Evolutionary conservation across 192 early-diverging fungal species (phyloP).

Genomic region (Coemansia aciculifera): DNA sequence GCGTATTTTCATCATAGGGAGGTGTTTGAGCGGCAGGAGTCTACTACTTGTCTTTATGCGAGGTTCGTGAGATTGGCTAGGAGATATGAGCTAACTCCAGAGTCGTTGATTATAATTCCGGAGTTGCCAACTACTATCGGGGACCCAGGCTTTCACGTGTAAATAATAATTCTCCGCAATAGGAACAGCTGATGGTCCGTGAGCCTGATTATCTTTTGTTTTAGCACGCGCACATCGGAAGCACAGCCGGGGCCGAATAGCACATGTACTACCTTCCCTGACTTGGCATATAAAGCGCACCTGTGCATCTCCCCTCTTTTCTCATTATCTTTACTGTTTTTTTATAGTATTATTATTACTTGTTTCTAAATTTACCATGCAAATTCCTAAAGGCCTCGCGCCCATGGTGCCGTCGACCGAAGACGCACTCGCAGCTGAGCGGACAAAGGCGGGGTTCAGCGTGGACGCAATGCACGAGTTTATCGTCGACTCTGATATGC

Average conservation of each 20-base stretch:
- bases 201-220: not conserved
- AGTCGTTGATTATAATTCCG: constrained; percentile 73
- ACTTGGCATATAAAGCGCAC: not conserved
- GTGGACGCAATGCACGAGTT: constrained; percentile 65
- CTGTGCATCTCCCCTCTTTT: not conserved
- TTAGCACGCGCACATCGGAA: not conserved
- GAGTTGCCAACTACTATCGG: constrained; percentile 33
- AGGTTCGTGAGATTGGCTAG: constrained; percentile 70
- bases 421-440: constrained; percentile 62
- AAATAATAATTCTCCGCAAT: not conserved
- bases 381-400: constrained; percentile 34
- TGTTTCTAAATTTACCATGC: constrained; percentile 14
- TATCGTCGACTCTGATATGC: constrained; percentile 67
- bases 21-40: constrained; percentile 85
- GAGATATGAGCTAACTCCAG: constrained; percentile 64
- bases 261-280: not conserved
- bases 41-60: constrained; percentile 69
- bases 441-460: constrained; percentile 65
- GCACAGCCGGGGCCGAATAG: not conserved
- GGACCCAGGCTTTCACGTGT: not conserved
- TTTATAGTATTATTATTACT: constrained; percentile 5
- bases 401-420: constrained; percentile 43
- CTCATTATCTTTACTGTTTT: not conserved
- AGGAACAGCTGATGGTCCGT: not conserved
- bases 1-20: constrained; percentile 91